phyloP scores from a whole-genome alignment of 805 yeast species.

The Suhomyces emberorum region DNA sequence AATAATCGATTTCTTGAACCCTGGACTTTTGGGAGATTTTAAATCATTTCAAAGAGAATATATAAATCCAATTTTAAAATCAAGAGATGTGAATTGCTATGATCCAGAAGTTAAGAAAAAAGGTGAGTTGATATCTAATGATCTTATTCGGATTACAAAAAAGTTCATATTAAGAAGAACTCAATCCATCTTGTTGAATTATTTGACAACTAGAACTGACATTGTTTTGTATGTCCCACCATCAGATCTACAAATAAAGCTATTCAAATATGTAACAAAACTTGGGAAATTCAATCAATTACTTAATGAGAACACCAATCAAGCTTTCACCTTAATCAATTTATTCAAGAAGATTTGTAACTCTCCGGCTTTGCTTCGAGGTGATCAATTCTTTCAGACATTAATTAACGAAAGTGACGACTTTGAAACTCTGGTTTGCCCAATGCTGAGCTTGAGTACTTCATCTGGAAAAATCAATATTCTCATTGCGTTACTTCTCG shows the following conservation, averaged over 20 bases:
- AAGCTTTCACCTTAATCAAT: slow-evolving; percentile 64
- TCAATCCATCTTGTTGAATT: slow-evolving; percentile 50
- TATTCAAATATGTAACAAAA: slow-evolving; percentile 51
- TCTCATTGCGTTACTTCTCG: slow-evolving; percentile 53
- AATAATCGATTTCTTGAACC: slow-evolving; percentile 79
- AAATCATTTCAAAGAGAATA: slow-evolving; percentile 56
- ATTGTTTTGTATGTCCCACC: slow-evolving; percentile 77
- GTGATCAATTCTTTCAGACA: slow-evolving; percentile 44
- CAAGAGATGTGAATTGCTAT: slow-evolving; percentile 61
- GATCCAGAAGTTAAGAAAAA: slow-evolving; percentile 44
- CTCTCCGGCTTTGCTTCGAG: slow-evolving; percentile 61
- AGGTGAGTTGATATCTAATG: slow-evolving; percentile 64
- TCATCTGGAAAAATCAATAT: slow-evolving; percentile 61
- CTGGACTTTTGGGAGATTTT: slow-evolving; percentile 70
- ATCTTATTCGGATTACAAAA: slow-evolving; percentile 61
- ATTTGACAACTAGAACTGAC: slow-evolving; percentile 74
- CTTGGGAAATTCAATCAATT: slow-evolving; percentile 33
- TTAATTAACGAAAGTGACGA: slow-evolving; percentile 8
- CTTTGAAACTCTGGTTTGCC: slow-evolving; percentile 11
- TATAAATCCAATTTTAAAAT: slow-evolving; percentile 66
- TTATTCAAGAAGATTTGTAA: slow-evolving; percentile 78
- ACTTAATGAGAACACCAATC: slow-evolving; percentile 33
- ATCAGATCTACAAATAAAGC: slow-evolving; percentile 51
- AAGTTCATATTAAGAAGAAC: slow-evolving; percentile 73
- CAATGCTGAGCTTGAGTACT: slow-evolving; percentile 8